A percentile compares a stretch with the other conserved stretches of the same genome.
Conservation (phyloP, 768 basidiomycete genomes). For the Amanita rimosa region DNA sequence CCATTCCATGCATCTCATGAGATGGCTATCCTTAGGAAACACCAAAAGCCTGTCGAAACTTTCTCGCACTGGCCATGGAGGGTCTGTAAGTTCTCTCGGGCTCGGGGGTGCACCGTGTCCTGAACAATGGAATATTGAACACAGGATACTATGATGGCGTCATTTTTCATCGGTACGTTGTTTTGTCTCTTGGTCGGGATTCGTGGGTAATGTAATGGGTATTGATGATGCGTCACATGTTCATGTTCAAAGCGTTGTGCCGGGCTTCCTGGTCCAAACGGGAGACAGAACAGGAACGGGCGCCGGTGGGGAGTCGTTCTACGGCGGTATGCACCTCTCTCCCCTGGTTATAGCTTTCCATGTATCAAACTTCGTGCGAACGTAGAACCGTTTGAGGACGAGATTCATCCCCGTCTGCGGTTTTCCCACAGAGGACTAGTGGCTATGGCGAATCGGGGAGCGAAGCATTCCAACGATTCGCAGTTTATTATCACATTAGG, state of each 20-base stretch:
- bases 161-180: conserved; percentile 75
- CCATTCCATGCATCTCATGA: not conserved
- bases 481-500: conserved; percentile 95
- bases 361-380: not conserved
- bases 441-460: conserved; percentile 88
- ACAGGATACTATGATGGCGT: conserved; percentile 94
- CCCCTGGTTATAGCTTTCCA: not conserved
- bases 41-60: conserved; percentile 89
- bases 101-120: conserved; percentile 7
- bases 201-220: not conserved
- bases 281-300: conserved; percentile 92
- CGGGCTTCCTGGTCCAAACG: conserved; percentile 89
- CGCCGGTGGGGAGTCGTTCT: conserved; percentile 88
- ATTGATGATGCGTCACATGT: not conserved
- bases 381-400: conserved; percentile 86
- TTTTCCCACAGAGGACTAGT: conserved; percentile 87
- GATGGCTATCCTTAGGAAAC: conserved; percentile 57
- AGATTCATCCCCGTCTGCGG: conserved; percentile 84
- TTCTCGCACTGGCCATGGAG: conserved; percentile 81
- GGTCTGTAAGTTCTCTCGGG: conserved; percentile 40
- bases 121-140: conserved; percentile 4
- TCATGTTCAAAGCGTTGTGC: conserved; percentile 54
- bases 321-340: conserved; percentile 48
- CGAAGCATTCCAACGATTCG: conserved; percentile 82
- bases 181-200: not conserved